Conservation (phyloP, 1,284 basidiomycete species). For the Ceratobasidium sp. region DNA sequence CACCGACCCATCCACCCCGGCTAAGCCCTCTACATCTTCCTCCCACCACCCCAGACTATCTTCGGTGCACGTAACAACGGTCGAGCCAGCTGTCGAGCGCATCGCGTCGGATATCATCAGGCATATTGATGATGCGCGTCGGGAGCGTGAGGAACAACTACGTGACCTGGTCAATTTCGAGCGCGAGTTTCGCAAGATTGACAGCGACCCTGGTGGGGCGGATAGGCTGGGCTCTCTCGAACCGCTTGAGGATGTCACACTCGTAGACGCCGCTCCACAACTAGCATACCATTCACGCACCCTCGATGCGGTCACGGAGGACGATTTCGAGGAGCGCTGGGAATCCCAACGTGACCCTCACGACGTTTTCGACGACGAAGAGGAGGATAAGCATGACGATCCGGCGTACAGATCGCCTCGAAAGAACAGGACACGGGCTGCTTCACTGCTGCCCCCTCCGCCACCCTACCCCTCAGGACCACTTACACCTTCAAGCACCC, state of each 20-base stretch:
- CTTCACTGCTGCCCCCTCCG: conserved; percentile 54
- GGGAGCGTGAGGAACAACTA: conserved; percentile 79
- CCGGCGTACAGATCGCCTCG: conserved; percentile 49
- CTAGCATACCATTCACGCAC: conserved; percentile 20
- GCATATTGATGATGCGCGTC: conserved; percentile 74
- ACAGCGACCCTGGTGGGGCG: conserved; percentile 75
- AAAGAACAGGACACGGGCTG: conserved; percentile 55
- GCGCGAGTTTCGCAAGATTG: conserved; percentile 78
- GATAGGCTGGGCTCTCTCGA: conserved; percentile 77
- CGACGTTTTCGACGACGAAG: conserved; percentile 57
- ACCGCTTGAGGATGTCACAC: conserved; percentile 63
- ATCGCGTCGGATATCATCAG: conserved; percentile 80
- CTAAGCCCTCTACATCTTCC: conserved; percentile 48
- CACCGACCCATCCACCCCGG: conserved; percentile 57
- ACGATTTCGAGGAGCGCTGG: conserved; percentile 55
- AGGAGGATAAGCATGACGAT: conserved; percentile 65
- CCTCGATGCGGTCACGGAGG: conserved; percentile 60
- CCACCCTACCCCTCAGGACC: conserved; percentile 61
- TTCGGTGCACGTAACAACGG: conserved; percentile 29
- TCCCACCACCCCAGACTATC: conserved; percentile 9
- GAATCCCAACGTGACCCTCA: conserved; percentile 23
- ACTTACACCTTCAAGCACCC: conserved; percentile 64
- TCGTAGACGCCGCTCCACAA: conserved; percentile 52
- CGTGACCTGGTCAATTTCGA: conserved; percentile 79
- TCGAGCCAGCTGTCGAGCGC: conserved; percentile 68